phyloP scores from a whole-genome alignment of 2,329 filamentous ascomycete genomes.

The Microdochium nivale region DNA sequence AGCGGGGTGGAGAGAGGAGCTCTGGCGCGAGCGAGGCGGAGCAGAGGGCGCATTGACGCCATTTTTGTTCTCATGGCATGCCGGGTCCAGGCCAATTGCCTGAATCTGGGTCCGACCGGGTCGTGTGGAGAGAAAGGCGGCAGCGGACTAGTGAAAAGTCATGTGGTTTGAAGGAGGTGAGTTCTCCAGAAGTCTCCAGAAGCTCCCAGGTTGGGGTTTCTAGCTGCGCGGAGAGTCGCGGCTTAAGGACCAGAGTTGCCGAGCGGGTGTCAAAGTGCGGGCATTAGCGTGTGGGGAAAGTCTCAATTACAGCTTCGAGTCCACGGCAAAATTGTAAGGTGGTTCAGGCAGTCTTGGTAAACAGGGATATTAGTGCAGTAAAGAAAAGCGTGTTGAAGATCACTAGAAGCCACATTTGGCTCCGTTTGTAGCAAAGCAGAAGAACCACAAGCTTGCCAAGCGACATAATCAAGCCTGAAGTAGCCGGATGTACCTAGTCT shows the following conservation, averaged over 20 bases:
- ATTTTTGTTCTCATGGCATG: slow-evolving; percentile 10
- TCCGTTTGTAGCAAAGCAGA: no score
- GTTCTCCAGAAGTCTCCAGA: neutral
- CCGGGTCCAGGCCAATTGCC: neutral
- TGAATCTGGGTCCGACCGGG: neutral
- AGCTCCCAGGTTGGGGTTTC: no score
- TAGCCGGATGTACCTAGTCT: no score
- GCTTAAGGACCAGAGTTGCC: neutral
- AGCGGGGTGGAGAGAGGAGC: slow-evolving; percentile 7
- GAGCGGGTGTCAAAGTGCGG: neutral
- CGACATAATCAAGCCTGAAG: no score
- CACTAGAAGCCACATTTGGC: no score
- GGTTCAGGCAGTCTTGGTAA: no score
- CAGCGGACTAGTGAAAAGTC: neutral
- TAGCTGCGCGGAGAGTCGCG: neutral
- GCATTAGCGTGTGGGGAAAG: neutral
- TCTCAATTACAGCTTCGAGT: neutral
- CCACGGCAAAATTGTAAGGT: no score
- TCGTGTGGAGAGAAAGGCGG: neutral
- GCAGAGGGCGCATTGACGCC: slow-evolving; percentile 20
- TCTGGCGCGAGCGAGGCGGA: slow-evolving; percentile 14
- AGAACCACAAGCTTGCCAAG: no score
- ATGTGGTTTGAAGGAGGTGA: neutral
- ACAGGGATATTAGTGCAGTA: no score
- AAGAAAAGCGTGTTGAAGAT: no score